Evolutionary conservation across 148 eudicot genomes (phyloP).

Genomic region (Rhododendron kiyosumense): DNA sequence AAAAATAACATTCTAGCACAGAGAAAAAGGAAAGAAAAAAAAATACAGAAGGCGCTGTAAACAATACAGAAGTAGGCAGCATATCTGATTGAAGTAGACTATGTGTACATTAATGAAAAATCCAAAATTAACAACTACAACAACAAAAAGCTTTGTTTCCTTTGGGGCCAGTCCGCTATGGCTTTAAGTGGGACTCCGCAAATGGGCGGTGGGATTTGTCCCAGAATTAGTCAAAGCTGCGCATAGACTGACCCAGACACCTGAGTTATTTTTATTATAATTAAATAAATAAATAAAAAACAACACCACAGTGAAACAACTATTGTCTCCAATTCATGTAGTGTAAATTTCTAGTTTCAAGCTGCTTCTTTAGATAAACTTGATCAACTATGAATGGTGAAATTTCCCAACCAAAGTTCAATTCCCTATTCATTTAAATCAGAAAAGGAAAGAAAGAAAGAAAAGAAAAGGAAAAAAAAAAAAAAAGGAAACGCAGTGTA

Average conservation of each 20-base stretch:
- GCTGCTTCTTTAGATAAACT: background rate
- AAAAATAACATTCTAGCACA: background rate
- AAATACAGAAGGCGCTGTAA: background rate
- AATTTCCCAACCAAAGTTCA: background rate
- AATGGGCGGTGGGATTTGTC: no score
- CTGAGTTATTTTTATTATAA: no score
- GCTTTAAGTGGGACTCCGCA: no score
- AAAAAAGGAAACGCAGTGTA: background rate
- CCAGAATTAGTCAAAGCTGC: no score
- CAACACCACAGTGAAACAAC: slow-evolving; percentile 12
- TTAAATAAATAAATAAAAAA: background rate
- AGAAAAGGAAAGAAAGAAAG: no score
- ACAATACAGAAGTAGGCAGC: background rate
- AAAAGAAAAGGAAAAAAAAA: no score
- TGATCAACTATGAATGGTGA: background rate
- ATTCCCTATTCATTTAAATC: background rate
- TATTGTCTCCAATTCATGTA: background rate
- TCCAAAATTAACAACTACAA: background rate
- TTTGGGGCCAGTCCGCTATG: no score
- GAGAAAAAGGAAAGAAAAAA: background rate
- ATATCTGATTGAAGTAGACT: background rate
- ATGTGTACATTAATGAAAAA: background rate
- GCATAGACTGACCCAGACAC: no score
- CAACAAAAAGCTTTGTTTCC: no score
- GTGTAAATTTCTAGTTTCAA: background rate